Conservation (phyloP, 2,329 filamentous ascomycete species). For the Xenosphaeropsis pyriputrescens region DNA sequence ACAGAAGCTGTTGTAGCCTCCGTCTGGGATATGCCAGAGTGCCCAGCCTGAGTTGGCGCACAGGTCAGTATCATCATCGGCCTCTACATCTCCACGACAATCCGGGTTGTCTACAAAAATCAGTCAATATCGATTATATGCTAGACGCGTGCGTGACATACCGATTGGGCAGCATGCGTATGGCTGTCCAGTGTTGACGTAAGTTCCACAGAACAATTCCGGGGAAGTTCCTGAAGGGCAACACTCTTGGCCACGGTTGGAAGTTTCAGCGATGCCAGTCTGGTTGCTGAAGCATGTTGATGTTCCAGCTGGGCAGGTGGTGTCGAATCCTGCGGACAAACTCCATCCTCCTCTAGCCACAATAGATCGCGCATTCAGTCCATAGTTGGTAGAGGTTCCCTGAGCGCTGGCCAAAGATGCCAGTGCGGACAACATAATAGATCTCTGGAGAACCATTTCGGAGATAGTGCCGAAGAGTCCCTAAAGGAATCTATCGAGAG, state of each 20-base stretch:
- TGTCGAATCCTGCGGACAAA: background rate
- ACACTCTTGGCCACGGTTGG: conserved; percentile 1
- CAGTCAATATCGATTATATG: background rate
- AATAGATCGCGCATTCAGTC: background rate
- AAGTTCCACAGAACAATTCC: conserved; percentile 1
- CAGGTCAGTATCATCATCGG: background rate
- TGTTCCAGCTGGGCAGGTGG: background rate
- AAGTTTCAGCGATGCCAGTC: conserved; percentile 1
- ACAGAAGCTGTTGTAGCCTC: background rate
- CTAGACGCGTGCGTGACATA: background rate
- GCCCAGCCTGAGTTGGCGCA: conserved; percentile 2
- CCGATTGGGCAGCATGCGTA: conserved; percentile 1
- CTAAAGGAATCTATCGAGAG: too few relatives aligned
- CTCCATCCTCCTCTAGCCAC: conserved; percentile 1
- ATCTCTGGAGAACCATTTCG: too few relatives aligned
- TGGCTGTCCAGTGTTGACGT: conserved; percentile 1
- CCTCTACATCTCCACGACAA: conserved; percentile 1
- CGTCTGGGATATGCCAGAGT: conserved; percentile 1
- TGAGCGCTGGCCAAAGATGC: conserved; percentile 1
- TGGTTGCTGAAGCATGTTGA: conserved; percentile 1
- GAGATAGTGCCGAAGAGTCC: too few relatives aligned
- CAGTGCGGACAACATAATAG: too few relatives aligned
- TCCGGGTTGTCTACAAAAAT: conserved; percentile 1
- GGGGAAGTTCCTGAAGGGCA: conserved; percentile 1
- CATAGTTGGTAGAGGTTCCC: background rate